A percentile compares a stretch with the other conserved stretches of the same genome.
Conservation (phyloP, 169 alveolate species). For the Plasmodium gonderi region DNA sequence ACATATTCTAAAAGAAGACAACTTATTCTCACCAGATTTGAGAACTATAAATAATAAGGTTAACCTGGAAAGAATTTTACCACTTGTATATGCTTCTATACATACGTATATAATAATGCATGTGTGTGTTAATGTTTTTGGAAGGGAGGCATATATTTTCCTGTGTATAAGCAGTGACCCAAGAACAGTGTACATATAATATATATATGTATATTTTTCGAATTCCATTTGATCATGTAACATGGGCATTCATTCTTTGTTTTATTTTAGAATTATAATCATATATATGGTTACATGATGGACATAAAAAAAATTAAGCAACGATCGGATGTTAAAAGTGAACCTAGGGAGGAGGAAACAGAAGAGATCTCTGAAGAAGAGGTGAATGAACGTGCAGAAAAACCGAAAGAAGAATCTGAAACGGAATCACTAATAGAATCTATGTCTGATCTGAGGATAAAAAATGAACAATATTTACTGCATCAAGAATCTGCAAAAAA, state of each 20-base stretch:
- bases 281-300: slow-evolving; percentile 69
- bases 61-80: not conserved
- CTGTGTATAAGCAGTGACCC: too few species aligned
- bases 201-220: not conserved
- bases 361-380: not conserved
- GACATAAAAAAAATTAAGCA: slow-evolving; percentile 26
- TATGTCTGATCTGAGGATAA: slow-evolving; percentile 15
- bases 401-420: slow-evolving; percentile 42
- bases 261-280: slow-evolving; percentile 53
- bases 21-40: slow-evolving; percentile 67
- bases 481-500: not conserved
- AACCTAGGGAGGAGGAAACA: slow-evolving; percentile 1
- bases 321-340: not conserved
- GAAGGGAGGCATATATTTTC: too few species aligned
- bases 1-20: slow-evolving; percentile 63
- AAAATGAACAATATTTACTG: not conserved
- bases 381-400: not conserved
- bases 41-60: slow-evolving; percentile 52
- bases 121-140: too few species aligned
- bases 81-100: not conserved
- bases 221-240: not conserved
- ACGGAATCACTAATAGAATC: slow-evolving; percentile 64
- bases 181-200: not conserved
- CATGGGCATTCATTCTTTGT: not conserved
- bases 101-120: not conserved